phyloP scores from a whole-genome alignment of 2,329 filamentous ascomycete species.

The Dothidotthia symphoricarpi region DNA sequence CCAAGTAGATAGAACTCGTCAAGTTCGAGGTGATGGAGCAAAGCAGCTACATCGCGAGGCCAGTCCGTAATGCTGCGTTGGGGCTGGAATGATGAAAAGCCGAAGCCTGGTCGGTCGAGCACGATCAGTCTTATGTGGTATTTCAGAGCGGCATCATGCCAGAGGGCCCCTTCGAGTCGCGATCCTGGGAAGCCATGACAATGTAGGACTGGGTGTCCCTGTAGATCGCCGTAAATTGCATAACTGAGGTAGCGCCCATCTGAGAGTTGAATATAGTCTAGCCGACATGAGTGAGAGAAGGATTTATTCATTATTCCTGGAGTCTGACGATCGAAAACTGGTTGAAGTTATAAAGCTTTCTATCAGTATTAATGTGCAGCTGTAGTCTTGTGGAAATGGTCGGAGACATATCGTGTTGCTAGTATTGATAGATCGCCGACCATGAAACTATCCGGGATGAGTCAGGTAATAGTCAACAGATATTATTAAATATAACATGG shows the following conservation, averaged over 20 bases:
- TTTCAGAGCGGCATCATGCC: constrained; percentile 36
- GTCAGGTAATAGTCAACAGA: too few relatives aligned
- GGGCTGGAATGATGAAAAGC: constrained; percentile 43
- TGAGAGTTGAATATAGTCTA: too few relatives aligned
- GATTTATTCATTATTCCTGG: too few relatives aligned
- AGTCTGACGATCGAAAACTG: too few relatives aligned
- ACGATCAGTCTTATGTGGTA: constrained; percentile 43
- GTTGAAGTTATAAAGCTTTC: too few relatives aligned
- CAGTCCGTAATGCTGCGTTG: constrained; percentile 43
- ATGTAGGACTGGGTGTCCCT: constrained; percentile 46
- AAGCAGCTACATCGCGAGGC: constrained; percentile 44
- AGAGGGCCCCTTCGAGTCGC: constrained; percentile 42
- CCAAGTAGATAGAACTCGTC: constrained; percentile 47
- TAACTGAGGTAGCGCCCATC: constrained; percentile 46
- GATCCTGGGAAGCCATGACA: constrained; percentile 48
- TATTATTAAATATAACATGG: too few relatives aligned
- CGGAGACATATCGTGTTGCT: too few relatives aligned
- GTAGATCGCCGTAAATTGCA: constrained; percentile 45
- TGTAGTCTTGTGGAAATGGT: too few relatives aligned
- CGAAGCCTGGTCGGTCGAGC: constrained; percentile 48
- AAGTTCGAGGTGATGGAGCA: constrained; percentile 45
- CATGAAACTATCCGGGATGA: too few relatives aligned
- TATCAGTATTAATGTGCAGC: too few relatives aligned
- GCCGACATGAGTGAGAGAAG: too few relatives aligned
- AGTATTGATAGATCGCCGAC: too few relatives aligned